Evolutionary conservation across 805 yeast genomes (phyloP), one percentile per base, ranked within the genome.

Genomic region (Danielozyma ontarioensis): DNA sequence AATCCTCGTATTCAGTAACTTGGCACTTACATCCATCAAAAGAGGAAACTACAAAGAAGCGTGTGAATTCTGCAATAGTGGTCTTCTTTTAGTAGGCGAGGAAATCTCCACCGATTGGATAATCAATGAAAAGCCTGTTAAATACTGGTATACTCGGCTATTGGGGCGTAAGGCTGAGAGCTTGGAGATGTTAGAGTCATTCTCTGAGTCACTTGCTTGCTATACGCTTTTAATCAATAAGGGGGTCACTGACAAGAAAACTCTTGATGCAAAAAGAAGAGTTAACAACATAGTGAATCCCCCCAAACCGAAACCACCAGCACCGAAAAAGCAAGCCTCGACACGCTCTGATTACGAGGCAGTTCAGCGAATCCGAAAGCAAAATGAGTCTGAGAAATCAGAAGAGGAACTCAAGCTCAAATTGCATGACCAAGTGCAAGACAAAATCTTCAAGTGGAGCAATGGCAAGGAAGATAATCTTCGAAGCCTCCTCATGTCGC

Each of bases 261-360:
- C 77, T 0, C 60, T 90, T 72, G 96, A 85, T 31, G 95, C 90
- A 2, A 87, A 78, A 51, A 72, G 90, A 47, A 72, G 98, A 37
- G 84, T 96, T 39, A 72, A 72, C 32, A 71, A 70, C 13, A 74
- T 79, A 1, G 54, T 88, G 14, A 70, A 76, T 37, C 93, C 94
- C 2, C 56, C 57, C 22, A 57, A 56, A 16, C 33, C 36, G 19
- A 11, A 22, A 18, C 32, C 39, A 14, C 25, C 24, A 5, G 24
- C 22, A 46, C 34, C 46, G 44, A 10, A 31, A 3, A 18, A 38
- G 28, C 17, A 35, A 17, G 23, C 39, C 31, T 17, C 36, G 27
- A 14, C 33, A 4, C 8, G 25, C 2, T 14, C 29, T 33, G 2
- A 42, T 1, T 44, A 48, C 51, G 37, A 76, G n/a, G 78, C 80